Conservation (phyloP, 2,329 filamentous ascomycete species). For the Ascochyta koolunga region DNA sequence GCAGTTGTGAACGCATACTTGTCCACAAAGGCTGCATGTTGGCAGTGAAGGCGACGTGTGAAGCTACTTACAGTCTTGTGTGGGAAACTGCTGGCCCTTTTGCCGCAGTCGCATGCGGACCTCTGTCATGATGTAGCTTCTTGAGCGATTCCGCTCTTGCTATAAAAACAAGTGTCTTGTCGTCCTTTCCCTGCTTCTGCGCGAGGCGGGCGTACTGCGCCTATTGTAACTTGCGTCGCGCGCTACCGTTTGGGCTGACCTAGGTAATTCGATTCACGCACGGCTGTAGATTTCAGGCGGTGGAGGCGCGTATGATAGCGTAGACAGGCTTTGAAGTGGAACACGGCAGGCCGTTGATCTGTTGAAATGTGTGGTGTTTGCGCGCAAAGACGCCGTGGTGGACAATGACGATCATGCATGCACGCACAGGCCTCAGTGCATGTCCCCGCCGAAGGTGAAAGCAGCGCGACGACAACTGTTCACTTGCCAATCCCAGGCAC, state of each 20-base stretch:
- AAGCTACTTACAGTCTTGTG: constrained; percentile 47
- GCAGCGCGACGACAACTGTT: constrained; percentile 12
- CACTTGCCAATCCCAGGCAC: background rate
- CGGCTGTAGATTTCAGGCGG: too few species aligned
- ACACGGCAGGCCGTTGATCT: background rate
- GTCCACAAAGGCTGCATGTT: background rate
- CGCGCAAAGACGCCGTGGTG: background rate
- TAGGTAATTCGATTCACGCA: background rate
- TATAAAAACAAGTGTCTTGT: background rate
- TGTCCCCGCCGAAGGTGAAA: constrained; percentile 12
- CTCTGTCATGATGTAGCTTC: constrained; percentile 51
- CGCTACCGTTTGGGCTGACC: background rate
- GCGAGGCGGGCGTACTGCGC: background rate
- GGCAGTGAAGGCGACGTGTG: background rate
- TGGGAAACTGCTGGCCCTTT: constrained; percentile 55
- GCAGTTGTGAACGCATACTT: background rate
- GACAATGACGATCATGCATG: constrained; percentile 19
- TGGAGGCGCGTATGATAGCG: background rate
- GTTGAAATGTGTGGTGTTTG: constrained; percentile 1
- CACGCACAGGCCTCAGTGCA: constrained; percentile 17
- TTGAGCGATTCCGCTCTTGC: background rate
- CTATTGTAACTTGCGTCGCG: background rate
- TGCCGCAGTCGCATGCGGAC: constrained; percentile 56
- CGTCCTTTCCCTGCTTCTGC: background rate
- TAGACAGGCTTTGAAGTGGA: background rate